Conservation (phyloP, 176 grass and related monocot species). For the Paspalum vaginatum region DNA sequence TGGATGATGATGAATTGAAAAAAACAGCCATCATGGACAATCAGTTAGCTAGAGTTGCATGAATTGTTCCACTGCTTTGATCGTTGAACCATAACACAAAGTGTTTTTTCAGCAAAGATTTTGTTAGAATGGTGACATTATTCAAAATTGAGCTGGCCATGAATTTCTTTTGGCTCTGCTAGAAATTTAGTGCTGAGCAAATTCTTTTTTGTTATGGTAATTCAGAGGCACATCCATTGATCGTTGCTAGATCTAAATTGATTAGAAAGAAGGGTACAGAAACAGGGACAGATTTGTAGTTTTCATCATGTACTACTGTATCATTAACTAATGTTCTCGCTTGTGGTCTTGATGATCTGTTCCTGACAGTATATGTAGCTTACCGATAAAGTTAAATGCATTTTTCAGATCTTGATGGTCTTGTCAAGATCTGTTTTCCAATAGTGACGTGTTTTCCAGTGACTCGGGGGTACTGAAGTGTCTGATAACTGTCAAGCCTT, state of each 20-base stretch:
- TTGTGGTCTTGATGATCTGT: neutral
- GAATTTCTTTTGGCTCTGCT: neutral
- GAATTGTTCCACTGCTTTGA: neutral
- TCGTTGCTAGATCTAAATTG: neutral
- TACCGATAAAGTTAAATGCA: neutral
- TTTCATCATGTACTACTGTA: neutral
- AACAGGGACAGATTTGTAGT: neutral
- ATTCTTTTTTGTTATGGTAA: neutral
- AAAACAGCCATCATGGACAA: neutral
- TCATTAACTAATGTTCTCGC: neutral
- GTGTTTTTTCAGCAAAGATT: neutral
- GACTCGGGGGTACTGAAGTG: neutral
- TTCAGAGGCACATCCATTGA: neutral
- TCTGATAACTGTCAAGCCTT: neutral
- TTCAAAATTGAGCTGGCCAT: neutral
- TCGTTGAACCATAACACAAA: neutral
- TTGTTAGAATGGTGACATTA: neutral
- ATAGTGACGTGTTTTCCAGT: conserved; percentile 8
- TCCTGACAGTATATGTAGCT: neutral
- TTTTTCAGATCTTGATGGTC: neutral
- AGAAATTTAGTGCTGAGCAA: neutral
- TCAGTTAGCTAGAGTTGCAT: neutral
- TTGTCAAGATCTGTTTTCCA: neutral
- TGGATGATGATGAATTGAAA: neutral
- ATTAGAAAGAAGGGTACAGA: neutral